A percentile compares a stretch with the other conserved stretches of the same genome.
These are phyloP conservation scores for Mortierella alpina DNA, from an alignment of 192 early-diverging fungal species.

Conservation along the genomic window DNA sequence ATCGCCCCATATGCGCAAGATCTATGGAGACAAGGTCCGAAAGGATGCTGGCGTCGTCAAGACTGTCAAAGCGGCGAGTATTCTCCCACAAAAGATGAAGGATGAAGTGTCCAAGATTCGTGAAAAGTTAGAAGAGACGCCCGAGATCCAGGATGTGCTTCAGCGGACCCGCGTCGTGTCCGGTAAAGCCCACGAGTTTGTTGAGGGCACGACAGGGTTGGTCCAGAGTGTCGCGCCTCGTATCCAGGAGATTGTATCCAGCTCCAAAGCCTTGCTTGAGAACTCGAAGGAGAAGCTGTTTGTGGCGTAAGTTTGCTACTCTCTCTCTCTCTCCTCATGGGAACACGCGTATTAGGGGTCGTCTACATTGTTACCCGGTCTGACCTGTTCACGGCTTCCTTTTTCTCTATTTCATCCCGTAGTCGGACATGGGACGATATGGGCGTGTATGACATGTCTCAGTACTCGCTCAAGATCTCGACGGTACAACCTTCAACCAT, in stretches of 20 bases:
- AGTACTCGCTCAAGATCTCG: conserved; percentile 49
- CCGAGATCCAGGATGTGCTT: conserved; percentile 59
- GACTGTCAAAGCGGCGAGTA: conserved; percentile 68
- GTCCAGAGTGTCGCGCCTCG: conserved; percentile 61
- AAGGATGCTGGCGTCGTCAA: conserved; percentile 85
- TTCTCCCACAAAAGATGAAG: conserved; percentile 67
- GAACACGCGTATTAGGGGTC: background rate
- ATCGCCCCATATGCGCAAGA: conserved; percentile 88
- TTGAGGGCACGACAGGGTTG: conserved; percentile 66
- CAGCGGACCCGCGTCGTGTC: conserved; percentile 63
- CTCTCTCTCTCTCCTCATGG: background rate
- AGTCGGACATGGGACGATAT: conserved; percentile 55
- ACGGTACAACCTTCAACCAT: background rate
- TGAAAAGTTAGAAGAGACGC: conserved; percentile 53
- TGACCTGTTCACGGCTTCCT: background rate
- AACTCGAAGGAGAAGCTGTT: conserved; percentile 52
- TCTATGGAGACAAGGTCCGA: conserved; percentile 88
- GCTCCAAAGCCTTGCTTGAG: conserved; percentile 55
- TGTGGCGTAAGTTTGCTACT: conserved; percentile 35
- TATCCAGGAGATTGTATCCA: conserved; percentile 60
- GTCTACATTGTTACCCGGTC: no score
- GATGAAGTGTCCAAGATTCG: conserved; percentile 60
- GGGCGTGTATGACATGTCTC: conserved; percentile 56
- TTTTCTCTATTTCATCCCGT: background rate
- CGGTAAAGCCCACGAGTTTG: conserved; percentile 68